Base-by-base conservation (phyloP, 805 yeast species). In the Metschnikowia colocasiae region DNA sequence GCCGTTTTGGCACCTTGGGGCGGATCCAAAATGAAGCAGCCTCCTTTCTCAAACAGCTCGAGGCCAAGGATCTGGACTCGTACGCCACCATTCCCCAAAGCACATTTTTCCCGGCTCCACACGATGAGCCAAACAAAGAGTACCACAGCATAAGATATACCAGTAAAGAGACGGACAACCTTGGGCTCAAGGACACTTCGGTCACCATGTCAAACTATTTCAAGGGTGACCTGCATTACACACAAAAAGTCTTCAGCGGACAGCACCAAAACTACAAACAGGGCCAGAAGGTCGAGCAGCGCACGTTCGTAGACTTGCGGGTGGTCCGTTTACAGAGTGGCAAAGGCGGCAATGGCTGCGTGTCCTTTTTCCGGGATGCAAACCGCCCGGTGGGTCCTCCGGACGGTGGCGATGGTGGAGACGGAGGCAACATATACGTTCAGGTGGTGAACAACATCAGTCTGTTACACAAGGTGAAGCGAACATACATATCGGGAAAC, bases 351-450 rank as follows among this genome's bases (percentile, higher is more conserved):
- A 75, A 84, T 61, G 99, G 99, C 6, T 74, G 79, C 27, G 84
- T 89, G 0, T 85, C 97, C 0, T 94, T 94, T 65, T 78, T 83
- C 49, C 73, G 97, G 54, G 98, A 89, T 55, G 87, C 96, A 3
- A 87, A 90, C 34, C 68, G 87, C 36, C 75, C 96, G 0, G 75
- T 77, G 16, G 99, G 99, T 0, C 98, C 99, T 0, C 96, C 99
- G 0, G 95, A 91, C 64, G 99, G 99, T n/a, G 99, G 99, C 8
- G 97, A 94, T 67, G 99, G 99, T 26, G 99, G 98, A 4, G 70
- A 75, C 51, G 99, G 99, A 19, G 99, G 99, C 2, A 76, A 83
- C 45, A 77, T 94, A 2, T 92, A 85, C 61, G 80, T 94, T 2
- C 87, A 84, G 60, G 96, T 95, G 2, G 82, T 83, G 1, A 80